Evolutionary conservation across 169 alveolate species (phyloP).

Genomic region (Condylostoma magnum): DNA sequence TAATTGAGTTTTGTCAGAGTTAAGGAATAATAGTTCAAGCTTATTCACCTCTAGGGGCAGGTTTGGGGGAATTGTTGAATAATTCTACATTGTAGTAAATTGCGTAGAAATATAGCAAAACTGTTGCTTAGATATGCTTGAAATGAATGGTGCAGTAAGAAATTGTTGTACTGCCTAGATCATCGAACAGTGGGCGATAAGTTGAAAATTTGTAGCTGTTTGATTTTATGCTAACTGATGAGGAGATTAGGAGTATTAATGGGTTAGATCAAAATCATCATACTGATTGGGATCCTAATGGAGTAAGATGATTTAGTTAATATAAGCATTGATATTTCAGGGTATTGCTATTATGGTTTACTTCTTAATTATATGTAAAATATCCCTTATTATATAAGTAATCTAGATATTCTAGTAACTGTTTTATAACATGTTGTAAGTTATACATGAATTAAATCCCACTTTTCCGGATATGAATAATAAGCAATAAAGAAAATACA

Average conservation of each 20-base stretch:
- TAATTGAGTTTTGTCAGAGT: constrained; percentile 34
- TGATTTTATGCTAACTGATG: neutral
- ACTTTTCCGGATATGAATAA: too few species aligned
- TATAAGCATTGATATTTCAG: too few species aligned
- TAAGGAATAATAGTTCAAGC: constrained; percentile 48
- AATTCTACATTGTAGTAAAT: constrained; percentile 28
- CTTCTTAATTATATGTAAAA: too few species aligned
- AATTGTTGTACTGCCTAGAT: constrained; percentile 46
- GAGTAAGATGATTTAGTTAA: too few species aligned
- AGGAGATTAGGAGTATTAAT: neutral
- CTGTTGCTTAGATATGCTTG: constrained; percentile 43
- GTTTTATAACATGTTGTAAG: too few species aligned
- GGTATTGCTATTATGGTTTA: too few species aligned
- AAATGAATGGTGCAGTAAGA: constrained; percentile 53
- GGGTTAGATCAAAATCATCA: neutral
- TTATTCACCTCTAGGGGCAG: constrained; percentile 53
- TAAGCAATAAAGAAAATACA: too few species aligned
- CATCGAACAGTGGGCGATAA: neutral
- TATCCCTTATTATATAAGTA: too few species aligned
- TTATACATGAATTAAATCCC: too few species aligned
- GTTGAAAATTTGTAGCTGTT: neutral
- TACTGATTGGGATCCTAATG: neutral
- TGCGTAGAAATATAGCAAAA: constrained; percentile 38
- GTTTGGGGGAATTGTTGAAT: constrained; percentile 34
- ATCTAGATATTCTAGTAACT: too few species aligned